These are phyloP conservation scores for Pinus taeda DNA, from an alignment of 75 land plant genomes.

Conservation along the genomic window DNA sequence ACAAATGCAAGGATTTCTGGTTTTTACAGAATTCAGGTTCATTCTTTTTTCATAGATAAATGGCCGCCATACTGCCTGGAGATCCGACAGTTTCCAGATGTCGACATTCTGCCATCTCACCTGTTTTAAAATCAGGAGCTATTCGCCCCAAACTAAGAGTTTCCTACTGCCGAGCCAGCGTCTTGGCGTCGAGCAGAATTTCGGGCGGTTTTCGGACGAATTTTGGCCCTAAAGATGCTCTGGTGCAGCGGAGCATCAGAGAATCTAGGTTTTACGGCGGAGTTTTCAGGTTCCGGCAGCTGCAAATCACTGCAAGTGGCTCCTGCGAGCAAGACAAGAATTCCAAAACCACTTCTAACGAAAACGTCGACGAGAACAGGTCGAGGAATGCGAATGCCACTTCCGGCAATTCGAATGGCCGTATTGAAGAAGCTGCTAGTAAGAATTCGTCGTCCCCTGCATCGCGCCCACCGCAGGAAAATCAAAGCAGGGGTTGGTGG, in stretches of 20 bases:
- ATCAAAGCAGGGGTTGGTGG: slow-evolving; percentile 47
- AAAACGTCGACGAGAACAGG: slow-evolving; percentile 14
- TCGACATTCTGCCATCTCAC: not conserved
- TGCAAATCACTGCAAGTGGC: slow-evolving; percentile 12
- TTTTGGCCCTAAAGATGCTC: not conserved
- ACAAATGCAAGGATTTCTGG: not conserved
- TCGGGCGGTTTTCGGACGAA: not conserved
- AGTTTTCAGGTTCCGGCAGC: not conserved
- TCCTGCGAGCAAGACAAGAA: slow-evolving; percentile 33
- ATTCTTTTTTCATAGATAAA: not conserved
- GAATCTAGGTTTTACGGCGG: not conserved
- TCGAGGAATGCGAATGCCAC: too few relatives aligned
- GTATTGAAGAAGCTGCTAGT: not conserved
- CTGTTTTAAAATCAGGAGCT: not conserved
- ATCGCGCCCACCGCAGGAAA: slow-evolving; percentile 17
- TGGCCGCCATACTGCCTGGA: not conserved
- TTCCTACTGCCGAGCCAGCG: not conserved
- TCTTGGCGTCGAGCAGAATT: not conserved
- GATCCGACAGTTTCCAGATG: not conserved
- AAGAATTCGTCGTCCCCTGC: slow-evolving; percentile 8
- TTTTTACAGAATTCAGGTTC: not conserved
- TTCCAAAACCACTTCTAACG: slow-evolving; percentile 9
- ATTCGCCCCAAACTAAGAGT: not conserved
- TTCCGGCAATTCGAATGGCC: too few relatives aligned
- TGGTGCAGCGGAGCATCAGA: not conserved